Base-by-base conservation (phyloP, 352 stramenopile species). In the Globisporangium carolinianum region DNA sequence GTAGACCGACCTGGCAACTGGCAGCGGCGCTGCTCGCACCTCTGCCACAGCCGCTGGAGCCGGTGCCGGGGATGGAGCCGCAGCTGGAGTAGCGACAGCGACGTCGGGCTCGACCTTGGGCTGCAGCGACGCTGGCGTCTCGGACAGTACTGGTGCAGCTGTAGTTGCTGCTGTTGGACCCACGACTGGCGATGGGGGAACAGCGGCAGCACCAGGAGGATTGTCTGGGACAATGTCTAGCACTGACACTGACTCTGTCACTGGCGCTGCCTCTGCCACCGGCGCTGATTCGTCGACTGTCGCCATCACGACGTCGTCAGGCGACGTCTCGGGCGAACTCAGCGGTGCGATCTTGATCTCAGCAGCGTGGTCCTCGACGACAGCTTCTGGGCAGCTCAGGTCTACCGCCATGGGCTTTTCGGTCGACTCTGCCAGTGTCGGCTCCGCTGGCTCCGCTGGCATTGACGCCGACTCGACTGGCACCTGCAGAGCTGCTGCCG, bases 381-480 rank as follows among this genome's bases (percentile, higher is more conserved):
- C 78, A 2, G 71, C 74, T 57, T 78, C 64, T 3, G 66, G 41
- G 49, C 53, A 68, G 54, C 82, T 83, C 41, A 65, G 54, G 37
- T 62, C 65, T 24, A 76, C 53, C 10, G 17, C 45, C 15, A 43
- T 49, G 14, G 45, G 45, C 15, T 49, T 49, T 9, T 49, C 15
- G 45, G 32, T 47, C 53, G 24, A 43, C 17, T 47, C 47, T 43
- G 17, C 15, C 53, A 62, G 50, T 68, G 17, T 35, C 6, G 15
- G 14, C 6, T 8, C 39, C 2, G 39, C 39, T 12, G 39, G 3
- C 39, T 1, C 39, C 11, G 39, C 7, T 12, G 39, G 39, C 39
- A 43, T 12, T 43, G 7, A 12, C 32, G 32, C 45, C 39, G 62
- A 55, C 47, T 57, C 38, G 14, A 42, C 17, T 18, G 63, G 43